These are phyloP conservation scores for Pholiota adiposa DNA, from an alignment of 1,284 basidiomycete species.

Conservation along the genomic window DNA sequence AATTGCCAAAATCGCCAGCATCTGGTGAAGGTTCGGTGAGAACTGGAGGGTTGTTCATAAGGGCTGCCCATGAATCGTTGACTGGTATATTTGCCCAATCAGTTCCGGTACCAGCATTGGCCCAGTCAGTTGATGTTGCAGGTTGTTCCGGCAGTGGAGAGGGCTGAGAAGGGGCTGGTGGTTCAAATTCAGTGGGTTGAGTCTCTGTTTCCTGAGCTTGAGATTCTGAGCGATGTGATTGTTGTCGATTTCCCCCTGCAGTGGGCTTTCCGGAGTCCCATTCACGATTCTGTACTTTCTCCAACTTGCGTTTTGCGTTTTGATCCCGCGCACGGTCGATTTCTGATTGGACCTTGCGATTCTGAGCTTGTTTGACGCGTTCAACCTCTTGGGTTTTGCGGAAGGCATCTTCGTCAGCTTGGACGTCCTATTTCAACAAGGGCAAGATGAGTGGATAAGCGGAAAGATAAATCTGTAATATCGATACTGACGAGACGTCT, in stretches of 20 bases:
- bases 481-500: constrained; percentile 55
- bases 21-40: not conserved
- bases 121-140: not conserved
- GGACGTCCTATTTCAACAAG: constrained; percentile 56
- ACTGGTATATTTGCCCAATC: not conserved
- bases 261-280: constrained; percentile 80
- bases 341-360: constrained; percentile 66
- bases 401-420: constrained; percentile 80
- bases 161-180: not conserved
- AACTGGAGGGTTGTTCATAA: not conserved
- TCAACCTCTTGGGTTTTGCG: constrained; percentile 66
- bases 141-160: not conserved
- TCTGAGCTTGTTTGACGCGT: constrained; percentile 54
- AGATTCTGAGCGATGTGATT: not conserved
- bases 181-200: not conserved
- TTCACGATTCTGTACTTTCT: constrained; percentile 75
- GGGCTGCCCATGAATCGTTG: constrained; percentile 8
- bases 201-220: not conserved
- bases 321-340: constrained; percentile 73
- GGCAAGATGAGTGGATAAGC: constrained; percentile 3
- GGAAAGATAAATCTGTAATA: not conserved
- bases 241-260: constrained; percentile 29
- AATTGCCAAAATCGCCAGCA: not conserved
- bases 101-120: not conserved
- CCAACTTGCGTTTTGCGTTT: constrained; percentile 78